Evolutionary conservation across 163 green algal species (phyloP).

Genomic region (Prototheca wickerhamii): DNA sequence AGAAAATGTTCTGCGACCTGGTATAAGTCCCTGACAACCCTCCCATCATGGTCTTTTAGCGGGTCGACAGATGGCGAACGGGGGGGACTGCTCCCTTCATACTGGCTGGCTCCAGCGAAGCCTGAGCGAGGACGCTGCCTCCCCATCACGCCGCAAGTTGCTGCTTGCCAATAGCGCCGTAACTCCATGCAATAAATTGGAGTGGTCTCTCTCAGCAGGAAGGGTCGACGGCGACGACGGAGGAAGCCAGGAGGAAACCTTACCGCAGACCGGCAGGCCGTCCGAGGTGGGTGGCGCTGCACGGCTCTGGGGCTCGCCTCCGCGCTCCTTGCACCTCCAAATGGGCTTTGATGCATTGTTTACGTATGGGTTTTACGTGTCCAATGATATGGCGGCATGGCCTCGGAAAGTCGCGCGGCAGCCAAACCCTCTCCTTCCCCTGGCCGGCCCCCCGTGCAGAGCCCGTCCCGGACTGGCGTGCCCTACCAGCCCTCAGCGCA

Average conservation of each 20-base stretch:
- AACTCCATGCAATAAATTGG: constrained; percentile 4
- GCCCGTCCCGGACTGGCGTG: neutral
- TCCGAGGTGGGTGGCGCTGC: neutral
- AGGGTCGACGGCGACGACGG: neutral
- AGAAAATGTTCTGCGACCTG: neutral
- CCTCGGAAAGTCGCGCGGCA: too few species aligned
- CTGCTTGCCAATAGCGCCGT: constrained; percentile 2
- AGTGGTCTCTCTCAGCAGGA: neutral
- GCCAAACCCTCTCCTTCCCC: neutral
- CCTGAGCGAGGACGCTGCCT: neutral
- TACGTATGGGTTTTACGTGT: too few species aligned
- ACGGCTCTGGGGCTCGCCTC: neutral
- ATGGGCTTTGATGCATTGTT: too few species aligned
- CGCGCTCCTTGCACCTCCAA: too few species aligned
- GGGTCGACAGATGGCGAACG: neutral
- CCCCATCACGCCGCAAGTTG: neutral
- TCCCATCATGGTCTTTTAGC: neutral
- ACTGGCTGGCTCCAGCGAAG: neutral
- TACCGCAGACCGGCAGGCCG: neutral
- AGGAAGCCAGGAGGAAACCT: neutral
- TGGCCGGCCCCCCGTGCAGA: neutral
- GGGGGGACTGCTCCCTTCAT: too few species aligned
- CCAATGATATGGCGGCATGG: too few species aligned
- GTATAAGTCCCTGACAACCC: too few species aligned
- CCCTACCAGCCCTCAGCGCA: neutral